Conservation (phyloP, 495 filamentous ascomycete genomes). For the Neurospora sp. region DNA sequence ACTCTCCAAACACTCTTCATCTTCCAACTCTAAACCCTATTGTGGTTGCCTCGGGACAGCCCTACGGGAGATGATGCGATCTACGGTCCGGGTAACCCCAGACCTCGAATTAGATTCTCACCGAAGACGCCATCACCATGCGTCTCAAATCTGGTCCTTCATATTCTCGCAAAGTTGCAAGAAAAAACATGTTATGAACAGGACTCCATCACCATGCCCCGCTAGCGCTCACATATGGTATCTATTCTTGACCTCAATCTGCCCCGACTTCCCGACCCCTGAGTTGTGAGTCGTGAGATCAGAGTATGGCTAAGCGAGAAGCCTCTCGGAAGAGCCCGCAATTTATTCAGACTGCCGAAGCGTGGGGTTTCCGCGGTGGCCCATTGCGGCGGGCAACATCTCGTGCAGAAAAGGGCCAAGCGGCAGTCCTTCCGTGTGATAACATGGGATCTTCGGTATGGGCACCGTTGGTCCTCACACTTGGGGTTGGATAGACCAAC, state of each 20-base stretch:
- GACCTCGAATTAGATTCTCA: neutral
- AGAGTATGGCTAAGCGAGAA: neutral
- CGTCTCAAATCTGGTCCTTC: neutral
- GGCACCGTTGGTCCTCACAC: neutral
- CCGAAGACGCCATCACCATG: neutral
- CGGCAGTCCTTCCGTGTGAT: neutral
- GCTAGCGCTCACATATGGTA: neutral
- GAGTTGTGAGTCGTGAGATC: neutral
- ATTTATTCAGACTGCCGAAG: neutral
- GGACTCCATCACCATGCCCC: neutral
- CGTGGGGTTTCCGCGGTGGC: neutral
- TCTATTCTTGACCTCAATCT: neutral
- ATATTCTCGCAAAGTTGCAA: neutral
- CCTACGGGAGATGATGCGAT: neutral
- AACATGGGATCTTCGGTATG: neutral
- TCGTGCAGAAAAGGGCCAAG: neutral
- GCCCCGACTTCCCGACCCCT: neutral
- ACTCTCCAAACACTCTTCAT: neutral
- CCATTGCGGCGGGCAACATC: neutral
- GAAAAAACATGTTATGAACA: neutral
- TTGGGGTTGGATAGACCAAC: neutral
- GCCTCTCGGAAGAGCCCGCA: neutral
- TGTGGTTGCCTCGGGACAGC: neutral
- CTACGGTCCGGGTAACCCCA: neutral
- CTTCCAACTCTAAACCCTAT: neutral